Conservation (phyloP, 1,139 yeast species). For the Sugiyamaella pinicola region DNA sequence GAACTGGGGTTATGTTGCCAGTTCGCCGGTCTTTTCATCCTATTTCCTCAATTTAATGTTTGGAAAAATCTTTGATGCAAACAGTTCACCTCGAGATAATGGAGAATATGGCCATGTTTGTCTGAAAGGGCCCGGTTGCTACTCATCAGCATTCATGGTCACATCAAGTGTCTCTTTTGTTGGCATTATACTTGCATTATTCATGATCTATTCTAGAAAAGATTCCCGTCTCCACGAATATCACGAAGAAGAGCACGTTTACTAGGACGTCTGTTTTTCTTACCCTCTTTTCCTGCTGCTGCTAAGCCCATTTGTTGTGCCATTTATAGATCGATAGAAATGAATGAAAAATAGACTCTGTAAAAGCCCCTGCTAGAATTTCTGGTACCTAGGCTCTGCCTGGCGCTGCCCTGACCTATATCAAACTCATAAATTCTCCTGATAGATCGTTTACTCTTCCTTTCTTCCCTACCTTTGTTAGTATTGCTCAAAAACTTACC, state of each 20-base stretch:
- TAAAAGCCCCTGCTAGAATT: too few species aligned
- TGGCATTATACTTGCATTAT: constrained; percentile 40
- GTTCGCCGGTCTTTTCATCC: constrained; percentile 42
- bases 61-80: constrained; percentile 42
- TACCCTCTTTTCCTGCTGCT: background rate
- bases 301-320: too few species aligned
- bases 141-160: constrained; percentile 34
- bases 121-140: constrained; percentile 35
- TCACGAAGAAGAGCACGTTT: constrained; percentile 13
- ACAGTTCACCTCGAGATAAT: constrained; percentile 28
- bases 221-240: constrained; percentile 11
- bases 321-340: constrained; percentile 3
- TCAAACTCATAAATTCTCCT: too few species aligned
- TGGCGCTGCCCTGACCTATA: background rate
- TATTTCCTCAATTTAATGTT: constrained; percentile 41
- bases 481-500: background rate
- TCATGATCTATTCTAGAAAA: constrained; percentile 31
- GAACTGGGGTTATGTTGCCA: constrained; percentile 66
- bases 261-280: background rate
- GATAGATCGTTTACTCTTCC: too few species aligned
- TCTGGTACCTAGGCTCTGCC: too few species aligned
- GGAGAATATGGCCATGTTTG: constrained; percentile 32
- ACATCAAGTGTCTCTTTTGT: constrained; percentile 44
- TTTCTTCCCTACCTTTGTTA: too few species aligned
- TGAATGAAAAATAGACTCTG: background rate